Conservation (phyloP, 2,329 filamentous ascomycete genomes). For the Davidsoniella neocaledoniae region DNA sequence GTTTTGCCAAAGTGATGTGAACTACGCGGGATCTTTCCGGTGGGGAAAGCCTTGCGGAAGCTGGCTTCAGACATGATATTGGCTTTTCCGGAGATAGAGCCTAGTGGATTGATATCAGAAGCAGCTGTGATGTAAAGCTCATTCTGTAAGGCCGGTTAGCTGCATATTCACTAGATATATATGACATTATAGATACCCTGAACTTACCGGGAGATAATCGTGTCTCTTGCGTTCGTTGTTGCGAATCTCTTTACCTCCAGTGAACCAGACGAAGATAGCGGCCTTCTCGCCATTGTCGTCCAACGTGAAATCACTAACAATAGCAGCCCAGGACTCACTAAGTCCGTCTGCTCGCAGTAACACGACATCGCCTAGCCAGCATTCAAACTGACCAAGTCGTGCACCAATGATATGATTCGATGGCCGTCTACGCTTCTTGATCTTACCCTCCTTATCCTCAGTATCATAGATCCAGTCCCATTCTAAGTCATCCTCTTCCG, state of each 20-base stretch:
- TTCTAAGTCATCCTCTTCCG: slow-evolving; percentile 8
- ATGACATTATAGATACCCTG: neutral
- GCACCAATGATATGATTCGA: slow-evolving; percentile 57
- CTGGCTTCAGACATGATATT: slow-evolving; percentile 54
- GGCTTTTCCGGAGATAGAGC: slow-evolving; percentile 81
- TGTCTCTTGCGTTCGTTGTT: slow-evolving; percentile 66
- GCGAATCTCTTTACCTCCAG: slow-evolving; percentile 73
- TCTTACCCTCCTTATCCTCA: slow-evolving; percentile 13
- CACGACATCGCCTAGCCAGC: slow-evolving; percentile 65
- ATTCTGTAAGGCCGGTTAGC: slow-evolving; percentile 34
- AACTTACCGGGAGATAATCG: slow-evolving; percentile 53
- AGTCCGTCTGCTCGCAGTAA: slow-evolving; percentile 74
- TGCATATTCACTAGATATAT: neutral
- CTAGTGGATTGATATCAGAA: slow-evolving; percentile 73
- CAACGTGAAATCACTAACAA: slow-evolving; percentile 69
- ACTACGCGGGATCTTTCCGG: slow-evolving; percentile 54
- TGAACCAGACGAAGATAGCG: slow-evolving; percentile 92
- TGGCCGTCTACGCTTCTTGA: slow-evolving; percentile 21
- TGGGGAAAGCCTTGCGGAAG: slow-evolving; percentile 56
- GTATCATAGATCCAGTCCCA: slow-evolving; percentile 13
- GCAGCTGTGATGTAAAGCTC: slow-evolving; percentile 83
- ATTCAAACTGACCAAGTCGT: slow-evolving; percentile 65
- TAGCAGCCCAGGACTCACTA: slow-evolving; percentile 81
- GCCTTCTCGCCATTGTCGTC: slow-evolving; percentile 61
- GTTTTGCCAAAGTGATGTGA: slow-evolving; percentile 66